A percentile compares a stretch with the other conserved stretches of the same genome.
phyloP scores from a whole-genome alignment of 352 stramenopile species.

The Phytophthora podocarpi region DNA sequence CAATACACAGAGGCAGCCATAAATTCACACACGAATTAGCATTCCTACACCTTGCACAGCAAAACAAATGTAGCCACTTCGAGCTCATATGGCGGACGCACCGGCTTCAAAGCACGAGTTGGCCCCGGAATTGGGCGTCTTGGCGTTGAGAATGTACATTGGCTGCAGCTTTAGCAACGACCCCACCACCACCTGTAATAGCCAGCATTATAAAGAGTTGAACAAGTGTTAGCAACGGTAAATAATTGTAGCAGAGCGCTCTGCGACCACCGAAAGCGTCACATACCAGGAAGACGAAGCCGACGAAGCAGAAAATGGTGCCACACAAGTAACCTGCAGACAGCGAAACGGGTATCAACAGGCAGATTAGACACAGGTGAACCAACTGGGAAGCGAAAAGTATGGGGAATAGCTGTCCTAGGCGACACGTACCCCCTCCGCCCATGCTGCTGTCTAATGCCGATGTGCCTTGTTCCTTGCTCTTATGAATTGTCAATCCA shows the following conservation, averaged over 20 bases:
- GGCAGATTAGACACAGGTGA: conserved; percentile 1
- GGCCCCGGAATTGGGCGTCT: conserved; percentile 72
- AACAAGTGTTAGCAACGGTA: background rate
- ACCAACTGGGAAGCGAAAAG: background rate
- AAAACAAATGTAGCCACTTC: background rate
- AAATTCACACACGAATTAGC: conserved; percentile 12
- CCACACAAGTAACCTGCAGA: conserved; percentile 70
- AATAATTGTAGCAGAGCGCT: background rate
- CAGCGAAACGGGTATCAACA: background rate
- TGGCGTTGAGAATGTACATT: conserved; percentile 70
- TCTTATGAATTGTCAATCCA: conserved; percentile 21
- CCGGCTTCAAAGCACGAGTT: conserved; percentile 82
- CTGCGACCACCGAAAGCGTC: conserved; percentile 10
- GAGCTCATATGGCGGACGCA: conserved; percentile 26
- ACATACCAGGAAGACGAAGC: conserved; percentile 79
- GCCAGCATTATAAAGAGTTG: background rate
- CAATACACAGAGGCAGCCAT: conserved; percentile 2
- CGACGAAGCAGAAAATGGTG: conserved; percentile 79
- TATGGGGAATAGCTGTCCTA: background rate
- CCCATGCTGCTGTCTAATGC: conserved; percentile 20
- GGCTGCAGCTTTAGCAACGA: conserved; percentile 78
- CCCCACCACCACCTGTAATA: conserved; percentile 63
- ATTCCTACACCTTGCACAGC: too few species aligned
- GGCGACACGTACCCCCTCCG: conserved; percentile 23
- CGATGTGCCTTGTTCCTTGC: conserved; percentile 6